A percentile compares a stretch with the other conserved stretches of the same genome.
Conservation (phyloP, 164 flowering plant genomes). For the Chloranthus sessilifolius region DNA sequence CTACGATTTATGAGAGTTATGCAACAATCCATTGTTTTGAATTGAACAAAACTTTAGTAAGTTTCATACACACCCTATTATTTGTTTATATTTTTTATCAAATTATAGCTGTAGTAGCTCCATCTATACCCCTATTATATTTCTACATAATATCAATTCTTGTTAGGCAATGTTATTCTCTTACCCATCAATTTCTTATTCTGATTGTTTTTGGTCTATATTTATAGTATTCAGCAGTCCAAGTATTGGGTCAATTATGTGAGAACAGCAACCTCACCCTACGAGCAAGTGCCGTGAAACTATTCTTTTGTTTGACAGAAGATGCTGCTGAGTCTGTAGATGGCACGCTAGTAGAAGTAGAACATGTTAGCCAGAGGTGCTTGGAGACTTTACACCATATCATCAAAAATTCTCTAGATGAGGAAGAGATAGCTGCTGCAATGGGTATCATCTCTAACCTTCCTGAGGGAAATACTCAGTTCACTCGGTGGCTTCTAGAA, state of each 20-base stretch:
- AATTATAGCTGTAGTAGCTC: background rate
- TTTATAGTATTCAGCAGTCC: conserved; percentile 45
- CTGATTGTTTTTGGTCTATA: background rate
- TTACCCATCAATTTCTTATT: background rate
- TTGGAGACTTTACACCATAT: conserved; percentile 39
- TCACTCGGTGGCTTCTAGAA: conserved; percentile 52
- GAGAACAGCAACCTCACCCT: conserved; percentile 25
- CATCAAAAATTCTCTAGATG: conserved; percentile 32
- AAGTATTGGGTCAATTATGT: conserved; percentile 43
- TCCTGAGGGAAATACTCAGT: conserved; percentile 29
- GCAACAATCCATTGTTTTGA: too few species aligned
- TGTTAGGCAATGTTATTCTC: background rate
- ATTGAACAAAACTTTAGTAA: too few species aligned
- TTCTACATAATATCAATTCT: too few species aligned
- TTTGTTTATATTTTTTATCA: background rate
- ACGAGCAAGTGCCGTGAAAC: conserved; percentile 52
- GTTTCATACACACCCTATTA: too few species aligned
- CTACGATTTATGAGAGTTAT: too few species aligned
- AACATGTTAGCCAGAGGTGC: conserved; percentile 39
- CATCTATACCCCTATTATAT: too few species aligned
- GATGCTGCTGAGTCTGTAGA: conserved; percentile 27
- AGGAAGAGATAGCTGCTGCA: conserved; percentile 51
- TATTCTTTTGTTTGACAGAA: conserved; percentile 45
- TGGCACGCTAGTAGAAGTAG: conserved; percentile 20
- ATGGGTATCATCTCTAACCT: conserved; percentile 54